Percentiles rank a stretch among this genome's conserved stretches.
Evolutionary conservation across 768 basidiomycete species (phyloP).

Genomic region (Russula griseocarnosa): DNA sequence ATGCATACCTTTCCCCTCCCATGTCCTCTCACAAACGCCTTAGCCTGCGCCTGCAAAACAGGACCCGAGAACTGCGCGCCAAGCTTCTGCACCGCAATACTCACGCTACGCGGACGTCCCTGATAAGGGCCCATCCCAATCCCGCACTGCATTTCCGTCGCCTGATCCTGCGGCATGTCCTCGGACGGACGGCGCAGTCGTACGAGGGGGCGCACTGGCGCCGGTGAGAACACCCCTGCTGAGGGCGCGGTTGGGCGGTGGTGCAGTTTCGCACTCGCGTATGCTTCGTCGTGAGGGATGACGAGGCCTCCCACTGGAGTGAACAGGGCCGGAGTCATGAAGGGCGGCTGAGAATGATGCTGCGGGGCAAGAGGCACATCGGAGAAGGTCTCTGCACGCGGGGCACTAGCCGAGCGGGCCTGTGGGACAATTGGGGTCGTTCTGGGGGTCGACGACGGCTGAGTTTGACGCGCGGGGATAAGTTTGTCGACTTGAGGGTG

Average conservation of each 20-base stretch:
- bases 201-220: neutral
- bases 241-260: slow-evolving; percentile 6
- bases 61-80: neutral
- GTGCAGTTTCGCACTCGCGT: slow-evolving; percentile 10
- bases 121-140: neutral
- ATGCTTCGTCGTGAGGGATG: slow-evolving; percentile 17
- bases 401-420: neutral
- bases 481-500: slow-evolving; percentile 15
- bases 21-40: slow-evolving; percentile 5
- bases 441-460: too few relatives aligned
- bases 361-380: neutral
- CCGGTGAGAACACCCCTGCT: slow-evolving; percentile 1
- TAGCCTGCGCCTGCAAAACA: neutral
- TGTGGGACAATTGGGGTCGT: neutral
- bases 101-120: slow-evolving; percentile 13
- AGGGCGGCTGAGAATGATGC: neutral
- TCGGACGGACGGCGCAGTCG: slow-evolving; percentile 8
- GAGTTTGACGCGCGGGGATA: neutral
- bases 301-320: neutral
- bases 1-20: slow-evolving; percentile 16
- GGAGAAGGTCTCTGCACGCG: neutral
- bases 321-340: neutral
- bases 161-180: neutral
- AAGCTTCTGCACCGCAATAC: slow-evolving; percentile 11
- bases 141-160: neutral